Evolutionary conservation across 345 rosid species (phyloP).

Genomic region (Syzygium aromaticum): DNA sequence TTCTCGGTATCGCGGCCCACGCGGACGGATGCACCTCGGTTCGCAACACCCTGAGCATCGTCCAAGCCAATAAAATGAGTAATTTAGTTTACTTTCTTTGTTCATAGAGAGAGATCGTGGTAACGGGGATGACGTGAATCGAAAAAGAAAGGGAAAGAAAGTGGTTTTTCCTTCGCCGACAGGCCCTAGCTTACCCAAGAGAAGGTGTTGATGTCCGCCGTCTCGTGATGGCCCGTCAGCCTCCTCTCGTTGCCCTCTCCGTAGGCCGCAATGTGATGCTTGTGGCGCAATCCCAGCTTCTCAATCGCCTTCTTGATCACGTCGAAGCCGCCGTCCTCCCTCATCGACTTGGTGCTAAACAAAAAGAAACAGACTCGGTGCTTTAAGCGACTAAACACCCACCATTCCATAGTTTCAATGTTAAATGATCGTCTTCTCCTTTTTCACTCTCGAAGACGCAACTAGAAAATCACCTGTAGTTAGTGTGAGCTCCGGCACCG

Average conservation of each 20-base stretch:
- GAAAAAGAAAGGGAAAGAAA: not conserved
- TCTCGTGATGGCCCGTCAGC: slow-evolving; percentile 73
- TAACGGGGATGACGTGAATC: not conserved
- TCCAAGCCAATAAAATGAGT: not conserved
- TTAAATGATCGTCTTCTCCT: rapidly evolving
- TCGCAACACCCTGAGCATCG: slow-evolving; percentile 55
- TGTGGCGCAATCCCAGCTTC: slow-evolving; percentile 61
- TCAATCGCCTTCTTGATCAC: slow-evolving; percentile 70
- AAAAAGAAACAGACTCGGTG: not conserved
- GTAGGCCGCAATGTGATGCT: slow-evolving; percentile 70
- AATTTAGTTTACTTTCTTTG: not conserved
- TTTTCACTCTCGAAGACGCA: not conserved
- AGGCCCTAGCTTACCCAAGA: slow-evolving; percentile 35
- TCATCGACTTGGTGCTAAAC: slow-evolving; percentile 79
- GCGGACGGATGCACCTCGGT: slow-evolving; percentile 78
- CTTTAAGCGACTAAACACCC: not conserved
- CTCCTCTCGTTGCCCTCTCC: slow-evolving; percentile 81
- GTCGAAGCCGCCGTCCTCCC: slow-evolving; percentile 53
- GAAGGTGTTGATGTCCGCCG: slow-evolving; percentile 75
- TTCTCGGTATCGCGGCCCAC: slow-evolving; percentile 80
- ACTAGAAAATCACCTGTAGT: slow-evolving; percentile 44
- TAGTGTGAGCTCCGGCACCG: slow-evolving; percentile 95
- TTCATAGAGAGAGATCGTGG: rapidly evolving
- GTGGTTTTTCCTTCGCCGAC: not conserved
- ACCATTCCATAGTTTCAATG: not conserved